phyloP scores from a whole-genome alignment of 306 rosid genomes.

The Urtica urens region DNA sequence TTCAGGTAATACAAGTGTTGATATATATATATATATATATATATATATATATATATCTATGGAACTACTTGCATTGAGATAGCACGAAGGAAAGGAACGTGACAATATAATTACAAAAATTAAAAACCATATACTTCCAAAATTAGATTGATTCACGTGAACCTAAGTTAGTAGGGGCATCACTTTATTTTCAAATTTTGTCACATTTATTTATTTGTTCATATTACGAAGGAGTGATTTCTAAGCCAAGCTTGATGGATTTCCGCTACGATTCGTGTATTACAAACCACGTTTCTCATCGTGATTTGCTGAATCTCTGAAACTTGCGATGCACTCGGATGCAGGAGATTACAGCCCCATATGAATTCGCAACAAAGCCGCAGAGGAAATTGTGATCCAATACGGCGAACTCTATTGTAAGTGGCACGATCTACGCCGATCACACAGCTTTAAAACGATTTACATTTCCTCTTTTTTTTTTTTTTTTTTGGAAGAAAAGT shows the following conservation, averaged over 20 bases:
- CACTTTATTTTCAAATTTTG: neutral
- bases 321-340: neutral
- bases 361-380: neutral
- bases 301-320: neutral
- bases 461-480: neutral
- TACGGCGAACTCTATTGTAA: constrained; percentile 22
- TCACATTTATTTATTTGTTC: neutral
- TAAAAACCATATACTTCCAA: neutral
- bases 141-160: constrained; percentile 7
- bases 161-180: neutral
- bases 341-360: constrained; percentile 5
- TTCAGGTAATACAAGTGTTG: no score
- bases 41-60: neutral
- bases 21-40: neutral
- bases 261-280: neutral
- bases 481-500: neutral
- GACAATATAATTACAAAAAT: neutral
- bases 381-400: constrained; percentile 17
- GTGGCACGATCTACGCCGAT: constrained; percentile 31
- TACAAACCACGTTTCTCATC: constrained; percentile 7
- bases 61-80: neutral
- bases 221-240: neutral
- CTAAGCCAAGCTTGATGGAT: constrained; percentile 1
- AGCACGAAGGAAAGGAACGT: neutral
- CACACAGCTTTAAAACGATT: neutral